Evolutionary conservation across 768 basidiomycete species (phyloP), one percentile per base, ranked within the genome.

Genomic region (Collybia sordida): DNA sequence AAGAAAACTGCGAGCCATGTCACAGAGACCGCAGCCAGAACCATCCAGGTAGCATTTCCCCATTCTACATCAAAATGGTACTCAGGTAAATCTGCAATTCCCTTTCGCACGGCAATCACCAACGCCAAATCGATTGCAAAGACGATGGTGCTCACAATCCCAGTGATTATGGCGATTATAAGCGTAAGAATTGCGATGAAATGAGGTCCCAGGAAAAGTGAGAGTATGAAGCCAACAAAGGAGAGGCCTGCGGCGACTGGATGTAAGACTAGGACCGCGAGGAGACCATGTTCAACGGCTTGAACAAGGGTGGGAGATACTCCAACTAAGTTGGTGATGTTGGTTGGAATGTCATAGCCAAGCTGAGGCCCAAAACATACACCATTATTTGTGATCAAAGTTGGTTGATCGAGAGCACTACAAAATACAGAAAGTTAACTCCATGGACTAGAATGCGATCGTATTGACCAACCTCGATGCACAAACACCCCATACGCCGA

Each of bases 401-500:
- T 69, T 4, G 75, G 72, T 40, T 63, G 64, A 54, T 75, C 58
- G 31, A 66, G 54, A 3, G 50, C 57, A 47, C 67, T 68, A 49
- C 18, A 54, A 57, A 21, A 41, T 15, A 22, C 34, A 27, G 36
- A 37, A 24, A 36, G 43, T 35, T 37, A 24, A 18, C 17, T 11
- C 14, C 9, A 36, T 18, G 15, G 31, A 9, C 14, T 39, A 24
- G 18, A 9, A n/a, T 35, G 5, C 14, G 55, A 50, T 18, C 38
- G 19, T 45, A 57, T 60, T 24, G n/a, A 71, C 62, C 4, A 59
- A 58, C 34, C 65, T 69, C 1, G 70, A 66, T 1, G 83, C 83
- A 66, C 92, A 94, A 28, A 85, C 74, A 0, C 92, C 92, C 86
- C 90, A 93, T 4, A 92, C 85, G 3, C 92, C 92, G 53, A 92